Conservation (phyloP, 345 rosid species). For the Corchorus olitorius region DNA sequence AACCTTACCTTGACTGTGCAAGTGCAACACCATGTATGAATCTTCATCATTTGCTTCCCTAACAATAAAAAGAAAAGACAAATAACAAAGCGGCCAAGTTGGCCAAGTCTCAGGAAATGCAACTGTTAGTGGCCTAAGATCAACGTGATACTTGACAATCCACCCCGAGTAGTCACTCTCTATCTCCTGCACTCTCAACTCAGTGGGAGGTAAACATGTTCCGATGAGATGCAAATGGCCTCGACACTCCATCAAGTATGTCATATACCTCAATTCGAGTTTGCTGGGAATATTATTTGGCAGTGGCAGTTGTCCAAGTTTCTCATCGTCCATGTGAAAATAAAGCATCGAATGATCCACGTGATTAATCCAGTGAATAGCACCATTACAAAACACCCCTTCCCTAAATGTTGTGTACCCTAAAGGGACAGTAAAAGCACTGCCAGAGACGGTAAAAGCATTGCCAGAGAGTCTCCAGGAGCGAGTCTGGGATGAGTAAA, state of each 20-base stretch:
- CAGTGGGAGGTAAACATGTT: background rate
- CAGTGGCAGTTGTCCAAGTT: background rate
- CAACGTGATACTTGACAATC: background rate
- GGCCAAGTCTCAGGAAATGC: background rate
- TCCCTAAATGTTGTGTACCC: background rate
- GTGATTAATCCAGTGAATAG: background rate
- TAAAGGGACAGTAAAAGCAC: background rate
- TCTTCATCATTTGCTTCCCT: conserved; percentile 33
- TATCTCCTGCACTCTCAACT: background rate
- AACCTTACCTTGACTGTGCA: conserved; percentile 22
- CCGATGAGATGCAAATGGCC: background rate
- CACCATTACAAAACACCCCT: background rate
- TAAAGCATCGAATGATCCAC: background rate
- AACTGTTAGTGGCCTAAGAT: background rate
- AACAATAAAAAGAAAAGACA: conserved; percentile 23
- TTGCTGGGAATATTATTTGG: background rate
- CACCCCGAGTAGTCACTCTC: background rate
- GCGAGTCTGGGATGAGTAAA: background rate
- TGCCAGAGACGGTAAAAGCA: background rate
- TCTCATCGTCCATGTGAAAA: background rate
- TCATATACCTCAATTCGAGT: too few relatives aligned
- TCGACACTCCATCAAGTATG: background rate
- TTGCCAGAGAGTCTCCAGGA: background rate
- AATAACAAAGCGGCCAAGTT: background rate
- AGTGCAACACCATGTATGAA: conserved; percentile 30